Evolutionary conservation across 495 filamentous ascomycete species (phyloP).

Genomic region (Hypoxylon cercidicola): DNA sequence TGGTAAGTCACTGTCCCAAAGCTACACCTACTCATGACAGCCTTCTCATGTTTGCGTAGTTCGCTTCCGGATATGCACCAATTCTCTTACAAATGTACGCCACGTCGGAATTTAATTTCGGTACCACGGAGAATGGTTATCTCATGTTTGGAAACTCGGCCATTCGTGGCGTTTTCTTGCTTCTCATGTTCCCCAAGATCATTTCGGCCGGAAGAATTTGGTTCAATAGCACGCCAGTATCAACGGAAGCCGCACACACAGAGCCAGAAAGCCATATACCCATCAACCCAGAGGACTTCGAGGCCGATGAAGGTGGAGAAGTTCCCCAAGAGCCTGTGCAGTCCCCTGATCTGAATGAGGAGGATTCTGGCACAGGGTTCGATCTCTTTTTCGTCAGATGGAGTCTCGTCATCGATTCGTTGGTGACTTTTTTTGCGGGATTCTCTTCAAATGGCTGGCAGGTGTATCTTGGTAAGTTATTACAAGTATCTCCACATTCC

Average conservation of each 20-base stretch:
- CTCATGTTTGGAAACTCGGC: slow-evolving; percentile 63
- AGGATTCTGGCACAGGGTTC: slow-evolving; percentile 53
- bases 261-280: slow-evolving; percentile 37
- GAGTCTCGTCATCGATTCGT: slow-evolving; percentile 62
- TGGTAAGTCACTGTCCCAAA: slow-evolving; percentile 48
- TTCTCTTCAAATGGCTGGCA: slow-evolving; percentile 64
- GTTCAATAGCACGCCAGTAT: slow-evolving; percentile 42
- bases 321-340: slow-evolving; percentile 57
- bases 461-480: slow-evolving; percentile 59
- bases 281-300: slow-evolving; percentile 50
- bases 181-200: slow-evolving; percentile 65
- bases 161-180: slow-evolving; percentile 64
- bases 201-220: slow-evolving; percentile 60
- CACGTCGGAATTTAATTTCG: slow-evolving; percentile 64
- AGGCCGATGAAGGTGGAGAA: slow-evolving; percentile 51
- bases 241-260: slow-evolving; percentile 13
- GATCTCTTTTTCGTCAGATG: slow-evolving; percentile 65
- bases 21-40: neutral
- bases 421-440: slow-evolving; percentile 60
- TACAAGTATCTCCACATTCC: neutral
- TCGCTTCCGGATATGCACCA: slow-evolving; percentile 66
- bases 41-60: slow-evolving; percentile 32
- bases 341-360: slow-evolving; percentile 36
- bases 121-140: slow-evolving; percentile 62
- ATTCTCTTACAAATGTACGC: slow-evolving; percentile 64